Conservation (phyloP, 257 asterid genomes). For the Solanum corneliomulleri region DNA sequence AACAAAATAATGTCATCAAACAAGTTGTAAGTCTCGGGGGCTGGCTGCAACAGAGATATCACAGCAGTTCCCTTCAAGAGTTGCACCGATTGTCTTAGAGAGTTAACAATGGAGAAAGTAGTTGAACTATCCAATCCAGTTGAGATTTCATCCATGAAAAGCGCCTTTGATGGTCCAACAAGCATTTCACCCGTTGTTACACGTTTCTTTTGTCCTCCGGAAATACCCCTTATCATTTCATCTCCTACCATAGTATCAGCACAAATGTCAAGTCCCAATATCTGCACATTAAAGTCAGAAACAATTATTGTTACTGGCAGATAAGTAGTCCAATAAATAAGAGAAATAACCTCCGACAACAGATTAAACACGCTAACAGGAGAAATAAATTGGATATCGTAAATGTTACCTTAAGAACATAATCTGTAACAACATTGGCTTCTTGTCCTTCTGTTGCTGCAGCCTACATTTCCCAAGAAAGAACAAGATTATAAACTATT, state of each 20-base stretch:
- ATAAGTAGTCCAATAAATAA: background rate
- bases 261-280: slow-evolving; percentile 24
- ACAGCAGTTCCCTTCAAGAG: slow-evolving; percentile 60
- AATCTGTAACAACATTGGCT: slow-evolving; percentile 26
- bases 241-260: slow-evolving; percentile 35
- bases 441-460: slow-evolving; percentile 33
- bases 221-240: slow-evolving; percentile 28
- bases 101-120: slow-evolving; percentile 41
- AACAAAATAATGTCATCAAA: slow-evolving; percentile 53
- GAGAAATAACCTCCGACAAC: background rate
- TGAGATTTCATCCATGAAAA: slow-evolving; percentile 68
- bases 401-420: slow-evolving; percentile 19
- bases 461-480: slow-evolving; percentile 10
- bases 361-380: background rate
- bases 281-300: background rate
- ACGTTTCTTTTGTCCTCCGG: slow-evolving; percentile 31
- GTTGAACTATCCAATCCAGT: slow-evolving; percentile 66
- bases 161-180: slow-evolving; percentile 56
- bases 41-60: slow-evolving; percentile 63
- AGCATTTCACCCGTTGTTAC: slow-evolving; percentile 46
- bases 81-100: slow-evolving; percentile 38
- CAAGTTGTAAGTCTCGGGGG: slow-evolving; percentile 51
- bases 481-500: background rate
- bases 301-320: background rate
- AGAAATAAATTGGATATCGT: background rate